Evolutionary conservation across 2,329 filamentous ascomycete species (phyloP).

Genomic region (Fusarium irregulare): DNA sequence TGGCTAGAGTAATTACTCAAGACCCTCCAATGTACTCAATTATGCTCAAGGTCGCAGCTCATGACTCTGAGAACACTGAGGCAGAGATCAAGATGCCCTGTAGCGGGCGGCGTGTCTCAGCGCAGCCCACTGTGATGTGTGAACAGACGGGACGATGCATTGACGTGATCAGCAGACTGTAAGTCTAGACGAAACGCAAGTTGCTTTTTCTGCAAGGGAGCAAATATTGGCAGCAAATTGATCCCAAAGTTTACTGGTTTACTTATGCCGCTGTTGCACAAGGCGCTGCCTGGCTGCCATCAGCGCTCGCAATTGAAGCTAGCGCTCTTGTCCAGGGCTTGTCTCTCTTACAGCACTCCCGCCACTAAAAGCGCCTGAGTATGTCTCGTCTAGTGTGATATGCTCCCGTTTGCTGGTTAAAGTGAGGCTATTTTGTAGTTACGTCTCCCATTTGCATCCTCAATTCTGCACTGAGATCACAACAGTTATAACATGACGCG

Average conservation of each 20-base stretch:
- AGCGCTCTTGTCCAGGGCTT: not conserved
- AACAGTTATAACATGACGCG: not conserved
- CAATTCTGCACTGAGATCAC: not conserved
- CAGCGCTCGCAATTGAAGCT: not conserved
- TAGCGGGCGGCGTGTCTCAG: not conserved
- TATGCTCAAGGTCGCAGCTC: too few species aligned
- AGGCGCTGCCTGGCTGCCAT: not conserved
- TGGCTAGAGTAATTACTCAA: not conserved
- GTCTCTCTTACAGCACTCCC: not conserved
- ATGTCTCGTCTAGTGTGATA: not conserved
- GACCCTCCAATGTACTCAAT: too few species aligned
- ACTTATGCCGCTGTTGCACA: not conserved
- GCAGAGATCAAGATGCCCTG: not conserved
- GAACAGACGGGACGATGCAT: not conserved
- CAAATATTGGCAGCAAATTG: not conserved
- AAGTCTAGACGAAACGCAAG: not conserved
- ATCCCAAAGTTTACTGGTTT: not conserved
- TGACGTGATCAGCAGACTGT: fast-evolving
- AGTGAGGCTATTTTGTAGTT: too few species aligned
- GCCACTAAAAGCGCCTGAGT: not conserved
- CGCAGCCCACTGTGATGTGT: too few species aligned
- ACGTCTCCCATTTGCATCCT: too few species aligned
- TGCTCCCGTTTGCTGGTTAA: too few species aligned
- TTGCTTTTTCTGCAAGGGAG: not conserved
- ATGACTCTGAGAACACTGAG: too few species aligned